Evolutionary conservation across 345 rosid species (phyloP), one percentile per base, ranked within the genome.

Genomic region (Iberis pinnata): DNA sequence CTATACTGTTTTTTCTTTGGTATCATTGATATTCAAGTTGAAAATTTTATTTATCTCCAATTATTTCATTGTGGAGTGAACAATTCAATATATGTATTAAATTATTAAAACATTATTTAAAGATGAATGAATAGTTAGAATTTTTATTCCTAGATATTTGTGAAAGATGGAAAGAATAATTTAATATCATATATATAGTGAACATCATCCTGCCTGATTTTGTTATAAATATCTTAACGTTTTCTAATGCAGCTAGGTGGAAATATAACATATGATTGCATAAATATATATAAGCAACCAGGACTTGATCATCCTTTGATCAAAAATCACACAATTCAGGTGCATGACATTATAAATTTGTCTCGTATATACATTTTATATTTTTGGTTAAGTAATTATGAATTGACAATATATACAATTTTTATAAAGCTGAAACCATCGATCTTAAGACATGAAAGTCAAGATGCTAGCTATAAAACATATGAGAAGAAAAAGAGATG

Each of bases 251-350:
- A 58, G 63, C 16, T 46, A 26, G 22, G 19, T 36, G 45, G 0
- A 36, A 58, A 58, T 58, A 44, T 46, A 18, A 58, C 33, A 11
- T 58, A 58, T 5, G 53, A 45, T 58, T 58, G 53, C 63, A 36
- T 58, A 11, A 18, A 58, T 24, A 36, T 58, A 11, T 5, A 58
- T 38, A 47, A 37, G 9, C 63, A 58, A 37, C 29, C 46, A 37
- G 45, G 54, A 25, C 63, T 58, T 47, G 19, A 58, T 47, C 63
- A 58, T 1, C 45, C 53, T 7, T 36, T 58, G 7, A 35, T 58
- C 25, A 58, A 5, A 46, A 45, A 37, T 29, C 63, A 59, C 14
- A 59, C 2, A 25, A 59, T 59, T 43, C 46, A 59, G 55, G 55
- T 59, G 7, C 29, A 37, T 15, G 3, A 38, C 24, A 24, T 58